Base-by-base conservation (phyloP, 257 asterid species). In the Hygrophila difformis region DNA sequence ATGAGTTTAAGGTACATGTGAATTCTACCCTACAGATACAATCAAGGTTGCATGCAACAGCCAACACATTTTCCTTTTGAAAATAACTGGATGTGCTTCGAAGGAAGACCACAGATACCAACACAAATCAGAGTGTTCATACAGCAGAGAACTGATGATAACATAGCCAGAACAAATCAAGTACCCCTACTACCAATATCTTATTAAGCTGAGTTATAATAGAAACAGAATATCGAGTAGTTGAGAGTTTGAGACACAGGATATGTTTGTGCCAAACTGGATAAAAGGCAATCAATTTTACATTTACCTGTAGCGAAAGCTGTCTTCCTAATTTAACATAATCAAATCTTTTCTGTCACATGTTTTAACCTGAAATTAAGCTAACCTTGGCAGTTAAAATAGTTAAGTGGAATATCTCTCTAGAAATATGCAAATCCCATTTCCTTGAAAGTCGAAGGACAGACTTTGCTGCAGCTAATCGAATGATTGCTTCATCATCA, bases 351-450 rank as follows among this genome's bases (percentile, higher is more conserved):
- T 48, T 15, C 28, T 12, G 51, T 53, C 41, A 47, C 4, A 14
- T 55, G 19, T 20, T 18, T 22, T 3, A 6, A 33, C 31, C 12
- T 33, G 12, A 61, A 54, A 47, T 28, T 54, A 51, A 22, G 48
- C 78, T 44, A 57, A 87, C 94, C 97, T 77, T 83, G 56, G 83
- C 78, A 47, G 56, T 60, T 67, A 68, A 63, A 59, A 87, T 61
- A 15, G 97, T 75, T 57, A 63, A 56, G 61, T 64, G 81, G 68
- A 79, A 87, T 56, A 83, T 68, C 51, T 64, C 73, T 23, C 93
- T 87, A 44, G 85, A 73, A 42, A 87, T 75, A 60, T 83, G 83
- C 72, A 78, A 70, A 77, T 87, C 97, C 97, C 97, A 87, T 69
- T 77, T 87, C 69, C 83, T 80, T 59, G 97, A 75, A 55, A 87